Evolutionary conservation across 2,329 filamentous ascomycete species (phyloP).

Genomic region (Fusarium caatingaense): DNA sequence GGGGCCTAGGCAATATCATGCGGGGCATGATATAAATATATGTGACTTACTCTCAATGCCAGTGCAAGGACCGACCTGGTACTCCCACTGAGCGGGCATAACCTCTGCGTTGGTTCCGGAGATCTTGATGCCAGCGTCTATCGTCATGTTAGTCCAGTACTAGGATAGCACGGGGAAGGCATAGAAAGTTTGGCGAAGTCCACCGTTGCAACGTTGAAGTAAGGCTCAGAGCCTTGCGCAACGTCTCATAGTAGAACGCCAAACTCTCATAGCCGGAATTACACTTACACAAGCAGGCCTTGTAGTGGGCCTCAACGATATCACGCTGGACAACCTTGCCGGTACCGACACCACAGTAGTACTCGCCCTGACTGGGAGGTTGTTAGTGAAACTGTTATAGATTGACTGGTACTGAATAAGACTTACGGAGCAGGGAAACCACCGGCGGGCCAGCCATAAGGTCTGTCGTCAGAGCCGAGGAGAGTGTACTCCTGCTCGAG

Average conservation of each 20-base stretch:
- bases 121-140: slow-evolving; percentile 85
- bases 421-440: slow-evolving; percentile 83
- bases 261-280: neutral
- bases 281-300: slow-evolving; percentile 72
- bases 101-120: slow-evolving; percentile 99
- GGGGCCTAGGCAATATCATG: neutral
- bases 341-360: slow-evolving; percentile 90
- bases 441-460: slow-evolving; percentile 77
- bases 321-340: slow-evolving; percentile 98
- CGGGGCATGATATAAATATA: neutral
- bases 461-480: slow-evolving; percentile 83
- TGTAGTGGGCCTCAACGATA: slow-evolving; percentile 80
- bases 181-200: neutral
- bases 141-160: neutral
- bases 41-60: slow-evolving; percentile 80
- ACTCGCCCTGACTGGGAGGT: slow-evolving; percentile 51
- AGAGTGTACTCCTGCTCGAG: slow-evolving; percentile 94
- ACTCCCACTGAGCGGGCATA: slow-evolving; percentile 98
- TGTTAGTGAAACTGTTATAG: slow-evolving; percentile 5
- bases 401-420: too few relatives aligned
- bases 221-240: neutral
- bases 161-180: neutral
- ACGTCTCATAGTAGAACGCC: neutral
- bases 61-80: slow-evolving; percentile 90
- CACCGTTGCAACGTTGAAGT: neutral